Percentiles rank a stretch among this genome's conserved stretches.
Conservation (phyloP, 2,329 filamentous ascomycete species). For the Davidsoniella eucalypti region DNA sequence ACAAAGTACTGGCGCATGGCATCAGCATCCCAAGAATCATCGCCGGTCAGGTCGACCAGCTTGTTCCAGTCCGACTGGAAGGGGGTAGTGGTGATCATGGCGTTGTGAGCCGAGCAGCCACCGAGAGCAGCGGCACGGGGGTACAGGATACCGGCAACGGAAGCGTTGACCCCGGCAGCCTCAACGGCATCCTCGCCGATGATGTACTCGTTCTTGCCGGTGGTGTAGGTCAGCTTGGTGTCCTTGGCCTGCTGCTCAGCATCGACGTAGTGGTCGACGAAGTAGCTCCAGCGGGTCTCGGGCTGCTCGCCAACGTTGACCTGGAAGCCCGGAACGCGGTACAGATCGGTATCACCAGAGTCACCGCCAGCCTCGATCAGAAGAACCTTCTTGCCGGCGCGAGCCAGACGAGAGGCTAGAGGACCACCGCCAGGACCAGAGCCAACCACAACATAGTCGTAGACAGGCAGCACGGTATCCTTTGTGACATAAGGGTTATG, state of each 20-base stretch:
- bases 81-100: conserved; percentile 19
- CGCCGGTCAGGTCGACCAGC: conserved; percentile 26
- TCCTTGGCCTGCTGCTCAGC: conserved; percentile 23
- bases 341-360: conserved; percentile 23
- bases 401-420: conserved; percentile 36
- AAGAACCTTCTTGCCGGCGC: conserved; percentile 38
- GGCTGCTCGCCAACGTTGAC: conserved; percentile 18
- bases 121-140: conserved; percentile 24
- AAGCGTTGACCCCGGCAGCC: conserved; percentile 14
- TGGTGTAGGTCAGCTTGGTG: conserved; percentile 25
- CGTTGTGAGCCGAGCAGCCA: conserved; percentile 22
- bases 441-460: conserved; percentile 45
- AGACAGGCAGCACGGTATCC: conserved; percentile 16
- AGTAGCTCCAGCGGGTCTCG: conserved; percentile 37
- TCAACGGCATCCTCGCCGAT: neutral
- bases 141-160: conserved; percentile 22
- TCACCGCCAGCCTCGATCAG: conserved; percentile 43
- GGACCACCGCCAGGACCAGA: conserved; percentile 40
- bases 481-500: conserved; percentile 6
- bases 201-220: conserved; percentile 6
- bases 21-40: conserved; percentile 24
- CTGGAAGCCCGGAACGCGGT: conserved; percentile 18
- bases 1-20: conserved; percentile 27
- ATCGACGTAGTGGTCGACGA: conserved; percentile 40
- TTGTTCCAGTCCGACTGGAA: conserved; percentile 22